Base-by-base conservation (phyloP, 805 yeast genomes). In the Barnettozyma siamensis region DNA sequence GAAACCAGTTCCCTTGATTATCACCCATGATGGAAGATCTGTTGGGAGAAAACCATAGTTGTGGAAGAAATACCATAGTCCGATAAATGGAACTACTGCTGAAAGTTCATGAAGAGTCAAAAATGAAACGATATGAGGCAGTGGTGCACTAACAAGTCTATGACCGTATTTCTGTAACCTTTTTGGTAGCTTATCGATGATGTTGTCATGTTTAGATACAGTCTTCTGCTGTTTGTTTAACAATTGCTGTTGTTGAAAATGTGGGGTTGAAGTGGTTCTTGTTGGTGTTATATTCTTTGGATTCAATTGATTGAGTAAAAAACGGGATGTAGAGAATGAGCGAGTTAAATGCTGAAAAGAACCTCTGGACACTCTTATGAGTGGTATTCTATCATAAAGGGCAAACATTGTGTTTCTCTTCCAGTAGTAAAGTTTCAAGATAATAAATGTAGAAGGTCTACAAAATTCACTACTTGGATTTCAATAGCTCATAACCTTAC, bases 51-150 rank as follows among this genome's bases (percentile, higher is more conserved):
- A 62, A 40, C 75, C 75, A 31, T 71, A 66, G 44, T 73, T 69
- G 60, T 83, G 83, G 46, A 85, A 69, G 1, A 68, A 47, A 52
- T 76, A 83, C 88, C 91, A 83, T 3, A 83, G 50, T 0, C 78
- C 79, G 31, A 83, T 64, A 37, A 85, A 64, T 1, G 94, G 94
- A 23, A 74, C 71, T 3, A 85, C 69, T 3, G 95, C 95, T 0
- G 89, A 72, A 32, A 85, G 47, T 54, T 85, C 95, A 54, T 85
- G 95, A 12, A 85, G 65, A 4, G 84, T 56, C 6, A 84, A 49
- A 51, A 85, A 85, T 2, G 88, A 68, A 0, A 83, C 69, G 11
- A 81, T 66, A 55, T 79, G 79, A 2, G 82, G 66, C 4, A 76
- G 59, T 1, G 88, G 88, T 0, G 84, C 79, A 36, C 67, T 55